Conservation (phyloP, 495 filamentous ascomycete genomes). For the Penicillium cosmopolitanum region DNA sequence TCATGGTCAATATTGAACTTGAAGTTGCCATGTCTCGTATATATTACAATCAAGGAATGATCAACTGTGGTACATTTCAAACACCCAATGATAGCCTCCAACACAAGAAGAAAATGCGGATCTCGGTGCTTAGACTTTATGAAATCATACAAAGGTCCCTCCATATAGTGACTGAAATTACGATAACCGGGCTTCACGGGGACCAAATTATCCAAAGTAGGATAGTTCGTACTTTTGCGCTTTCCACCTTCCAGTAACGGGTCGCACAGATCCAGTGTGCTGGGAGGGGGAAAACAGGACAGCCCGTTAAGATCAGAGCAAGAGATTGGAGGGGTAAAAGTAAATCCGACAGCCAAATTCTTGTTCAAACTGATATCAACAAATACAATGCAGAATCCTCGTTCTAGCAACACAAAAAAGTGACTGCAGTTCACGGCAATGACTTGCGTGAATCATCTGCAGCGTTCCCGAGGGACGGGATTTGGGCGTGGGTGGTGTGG, state of each 20-base stretch:
- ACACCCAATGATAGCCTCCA: no score
- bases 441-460: not conserved
- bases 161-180: not conserved
- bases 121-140: not conserved
- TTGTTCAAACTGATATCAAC: not conserved
- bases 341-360: not conserved
- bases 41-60: not conserved
- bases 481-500: not conserved
- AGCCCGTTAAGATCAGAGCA: no score
- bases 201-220: conserved; percentile 8
- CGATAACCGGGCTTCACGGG: conserved; percentile 1
- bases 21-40: not conserved
- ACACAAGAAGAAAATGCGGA: not conserved
- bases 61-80: not conserved
- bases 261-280: not conserved
- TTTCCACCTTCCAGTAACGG: not conserved
- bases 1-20: not conserved
- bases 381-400: not conserved
- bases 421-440: not conserved
- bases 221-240: conserved; percentile 24
- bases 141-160: not conserved
- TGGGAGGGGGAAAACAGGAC: not conserved
- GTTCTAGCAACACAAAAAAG: not conserved
- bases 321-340: not conserved
- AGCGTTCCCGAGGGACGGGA: conserved; percentile 1